Base-by-base conservation (phyloP, 2,329 filamentous ascomycete genomes). In the Talaromyces sp. region DNA sequence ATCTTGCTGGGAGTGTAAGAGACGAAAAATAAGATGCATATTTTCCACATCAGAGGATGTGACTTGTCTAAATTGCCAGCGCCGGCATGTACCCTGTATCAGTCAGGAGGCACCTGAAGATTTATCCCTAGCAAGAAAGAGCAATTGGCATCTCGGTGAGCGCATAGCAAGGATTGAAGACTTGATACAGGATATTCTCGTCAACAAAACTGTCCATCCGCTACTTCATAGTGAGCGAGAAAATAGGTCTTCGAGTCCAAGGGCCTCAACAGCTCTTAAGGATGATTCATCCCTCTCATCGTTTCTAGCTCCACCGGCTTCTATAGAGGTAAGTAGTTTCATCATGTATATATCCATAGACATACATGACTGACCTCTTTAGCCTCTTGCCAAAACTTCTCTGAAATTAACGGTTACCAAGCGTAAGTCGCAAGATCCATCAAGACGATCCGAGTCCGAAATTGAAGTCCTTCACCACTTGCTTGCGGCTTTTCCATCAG, bases 81-180 rank as follows among this genome's bases (percentile, higher is more conserved):
- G 69, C n/a, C 69, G 69, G 31, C 60, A 66, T 21, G 60, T 65
- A 9, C 52, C 40, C 48, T 73, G 69, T 58, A 60, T 70, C 50
- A 63, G 69, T 35, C 69, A 71, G 61, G 65, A 69, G 37, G 65
- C 68, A 35, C 66, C 63, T 3, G 68, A 73, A 56, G 59, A 66
- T 58, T 50, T 64, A 18, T 54, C 63, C n/a, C 25, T 65, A 57
- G 48, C 67, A 28, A 46, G 28, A 60, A 39, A 58, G 39, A 39
- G 59, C 39, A 66, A 63, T 42, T 62, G 60, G 21, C 63, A 61
- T 40, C 65, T 67, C n/a, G 46, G 44, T 16, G 66, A 67, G n/a
- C 60, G 65, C 8, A 57, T 67, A 21, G 55, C 60, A 18, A 66
- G 48, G 55, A 25, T 67, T 25, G 66, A 67, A 60, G 55, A 60